These are phyloP conservation scores for Telfairia occidentalis DNA, from an alignment of 331 rosid species.

Conservation along the genomic window DNA sequence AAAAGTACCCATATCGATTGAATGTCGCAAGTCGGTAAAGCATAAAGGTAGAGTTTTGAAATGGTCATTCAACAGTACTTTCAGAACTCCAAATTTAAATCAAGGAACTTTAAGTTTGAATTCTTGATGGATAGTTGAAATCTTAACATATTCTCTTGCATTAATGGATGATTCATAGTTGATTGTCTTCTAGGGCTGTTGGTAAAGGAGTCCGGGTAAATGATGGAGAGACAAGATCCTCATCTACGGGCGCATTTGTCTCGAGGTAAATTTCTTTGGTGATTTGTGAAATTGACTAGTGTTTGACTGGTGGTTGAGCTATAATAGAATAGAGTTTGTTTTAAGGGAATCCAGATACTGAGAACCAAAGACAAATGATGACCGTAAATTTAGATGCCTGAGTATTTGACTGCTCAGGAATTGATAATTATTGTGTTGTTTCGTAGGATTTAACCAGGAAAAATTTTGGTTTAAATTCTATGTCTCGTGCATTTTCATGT, in stretches of 20 bases:
- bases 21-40: neutral
- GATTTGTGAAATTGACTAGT: neutral
- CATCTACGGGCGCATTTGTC: neutral
- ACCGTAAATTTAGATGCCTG: neutral
- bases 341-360: neutral
- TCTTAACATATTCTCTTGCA: neutral
- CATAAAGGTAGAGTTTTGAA: neutral
- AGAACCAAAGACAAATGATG: neutral
- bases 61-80: neutral
- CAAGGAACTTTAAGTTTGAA: neutral
- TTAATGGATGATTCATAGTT: neutral
- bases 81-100: neutral
- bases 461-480: too few relatives aligned
- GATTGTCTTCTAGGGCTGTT: neutral
- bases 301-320: neutral
- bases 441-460: too few relatives aligned
- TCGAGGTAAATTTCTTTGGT: conserved; percentile 6
- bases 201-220: neutral
- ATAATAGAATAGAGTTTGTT: neutral
- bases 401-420: neutral
- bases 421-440: neutral
- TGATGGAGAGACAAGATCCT: conserved; percentile 1
- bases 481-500: too few relatives aligned
- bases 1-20: neutral
- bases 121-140: neutral